Evolutionary conservation across 352 stramenopile species (phyloP), one percentile per base, ranked within the genome.

Genomic region (Pythium sp.): DNA sequence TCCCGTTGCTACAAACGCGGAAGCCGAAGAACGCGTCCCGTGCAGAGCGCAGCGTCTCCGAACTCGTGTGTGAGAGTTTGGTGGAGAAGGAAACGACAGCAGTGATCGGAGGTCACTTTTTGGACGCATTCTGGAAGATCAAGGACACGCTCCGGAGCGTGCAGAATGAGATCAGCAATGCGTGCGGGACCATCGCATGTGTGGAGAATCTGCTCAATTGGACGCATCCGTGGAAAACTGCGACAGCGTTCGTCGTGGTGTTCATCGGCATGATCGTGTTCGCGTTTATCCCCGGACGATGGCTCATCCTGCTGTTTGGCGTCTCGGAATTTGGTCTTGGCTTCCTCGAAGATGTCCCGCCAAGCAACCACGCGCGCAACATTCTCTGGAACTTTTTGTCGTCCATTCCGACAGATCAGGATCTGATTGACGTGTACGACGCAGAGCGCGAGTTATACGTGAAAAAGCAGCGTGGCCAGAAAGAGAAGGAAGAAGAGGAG

Each of bases 141-240:
- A 94, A 93, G 73, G 87, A 92, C 51, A 94, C 87, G 14, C 83
- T 93, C 22, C 86, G 80, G 61, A 80, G 80, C 28, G 59, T 95
- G 2, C 87, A 95, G 67, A 89, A 78, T 41, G 83, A 89, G 24
- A 93, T 95, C 71, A 84, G 86, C 43, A 74, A 72, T 14, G 74
- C 77, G 8, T 95, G 87, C 38, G 86, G 84, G n/a, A 84, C 81
- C 15, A 68, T 93, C 57, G 84, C 87, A 2, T 88, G 80, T 6
- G 80, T 84, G 11, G 83, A 95, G n/a, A 94, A 94, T 61, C 56
- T 95, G 9, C 79, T 95, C 64, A 95, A 95, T 73, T 95, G 87
- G 87, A 92, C 87, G 26, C 87, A 95, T 60, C 87, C 87, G 30
- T 95, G 87, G 87, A 95, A 95, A 64, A 93, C 87, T 47, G 86